These are phyloP conservation scores for Bertia moriformis DNA, from an alignment of 2,329 filamentous ascomycete species.

Conservation along the genomic window DNA sequence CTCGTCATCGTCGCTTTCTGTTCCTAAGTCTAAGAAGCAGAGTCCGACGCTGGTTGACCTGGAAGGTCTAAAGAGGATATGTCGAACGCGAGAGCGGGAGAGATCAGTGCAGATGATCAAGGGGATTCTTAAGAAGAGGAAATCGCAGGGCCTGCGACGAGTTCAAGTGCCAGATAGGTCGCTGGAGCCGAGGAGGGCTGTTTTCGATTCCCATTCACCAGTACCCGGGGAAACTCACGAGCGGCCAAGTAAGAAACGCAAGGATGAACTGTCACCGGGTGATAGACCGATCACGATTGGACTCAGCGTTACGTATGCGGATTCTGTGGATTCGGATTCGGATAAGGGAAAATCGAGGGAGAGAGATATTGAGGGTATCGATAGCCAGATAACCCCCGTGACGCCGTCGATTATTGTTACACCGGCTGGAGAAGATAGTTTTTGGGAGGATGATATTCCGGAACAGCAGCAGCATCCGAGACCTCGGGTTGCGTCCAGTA, in stretches of 20 bases:
- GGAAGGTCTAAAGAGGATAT: background rate
- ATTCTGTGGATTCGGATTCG: conserved; percentile 6
- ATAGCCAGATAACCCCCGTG: conserved; percentile 16
- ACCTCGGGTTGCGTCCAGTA: background rate
- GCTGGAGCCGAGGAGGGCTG: too few relatives aligned
- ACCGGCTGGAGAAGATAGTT: conserved; percentile 20
- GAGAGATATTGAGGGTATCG: conserved; percentile 13
- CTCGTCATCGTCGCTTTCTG: conserved; percentile 7
- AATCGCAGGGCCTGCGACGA: background rate
- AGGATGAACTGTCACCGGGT: conserved; percentile 22
- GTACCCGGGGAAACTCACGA: too few relatives aligned
- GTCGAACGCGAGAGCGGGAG: background rate
- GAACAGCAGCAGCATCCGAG: background rate
- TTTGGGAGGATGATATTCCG: conserved; percentile 14
- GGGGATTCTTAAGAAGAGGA: background rate
- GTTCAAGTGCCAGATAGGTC: background rate
- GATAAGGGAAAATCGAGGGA: conserved; percentile 2
- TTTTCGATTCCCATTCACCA: background rate
- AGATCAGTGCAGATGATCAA: background rate
- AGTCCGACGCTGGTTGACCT: background rate
- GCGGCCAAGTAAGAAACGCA: conserved; percentile 3
- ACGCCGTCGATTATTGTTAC: conserved; percentile 29
- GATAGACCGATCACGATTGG: conserved; percentile 28
- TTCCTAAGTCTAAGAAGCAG: conserved; percentile 4
- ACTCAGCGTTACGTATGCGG: conserved; percentile 19